These are phyloP conservation scores for Onygenales sp. DNA, from an alignment of 2,329 filamentous ascomycete genomes.

Conservation along the genomic window DNA sequence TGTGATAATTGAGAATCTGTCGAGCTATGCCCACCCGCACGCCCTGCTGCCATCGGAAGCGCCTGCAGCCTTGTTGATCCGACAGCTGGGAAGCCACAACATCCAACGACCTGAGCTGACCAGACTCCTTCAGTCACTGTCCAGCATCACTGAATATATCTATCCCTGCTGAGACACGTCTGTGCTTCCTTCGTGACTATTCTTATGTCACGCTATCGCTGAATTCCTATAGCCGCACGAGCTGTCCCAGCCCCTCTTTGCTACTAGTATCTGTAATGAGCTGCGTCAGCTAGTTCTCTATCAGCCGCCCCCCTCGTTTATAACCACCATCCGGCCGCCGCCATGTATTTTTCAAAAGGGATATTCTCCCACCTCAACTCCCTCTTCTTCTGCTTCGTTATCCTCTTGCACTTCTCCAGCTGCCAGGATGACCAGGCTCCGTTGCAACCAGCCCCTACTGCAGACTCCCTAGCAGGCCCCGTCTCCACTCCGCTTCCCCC, in stretches of 20 bases:
- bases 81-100: too few species aligned
- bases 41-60: too few species aligned
- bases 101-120: too few species aligned
- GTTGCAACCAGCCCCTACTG: background rate
- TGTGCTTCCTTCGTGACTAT: background rate
- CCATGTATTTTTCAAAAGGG: background rate
- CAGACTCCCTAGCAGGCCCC: background rate
- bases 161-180: background rate
- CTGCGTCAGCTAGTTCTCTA: background rate
- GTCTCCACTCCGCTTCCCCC: background rate
- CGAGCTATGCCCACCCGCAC: too few species aligned
- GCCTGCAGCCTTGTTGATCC: too few species aligned
- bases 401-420: background rate
- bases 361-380: background rate
- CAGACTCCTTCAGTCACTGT: background rate
- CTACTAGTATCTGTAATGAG: background rate
- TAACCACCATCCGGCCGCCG: background rate
- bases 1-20: too few species aligned
- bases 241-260: background rate
- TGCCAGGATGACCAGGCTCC: constrained; percentile 1
- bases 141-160: background rate
- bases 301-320: background rate
- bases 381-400: background rate
- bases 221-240: background rate
- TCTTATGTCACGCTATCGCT: background rate